Evolutionary conservation across 2,329 filamentous ascomycete species (phyloP), one percentile per base, ranked within the genome.

Genomic region (Neoascochyta sp.): DNA sequence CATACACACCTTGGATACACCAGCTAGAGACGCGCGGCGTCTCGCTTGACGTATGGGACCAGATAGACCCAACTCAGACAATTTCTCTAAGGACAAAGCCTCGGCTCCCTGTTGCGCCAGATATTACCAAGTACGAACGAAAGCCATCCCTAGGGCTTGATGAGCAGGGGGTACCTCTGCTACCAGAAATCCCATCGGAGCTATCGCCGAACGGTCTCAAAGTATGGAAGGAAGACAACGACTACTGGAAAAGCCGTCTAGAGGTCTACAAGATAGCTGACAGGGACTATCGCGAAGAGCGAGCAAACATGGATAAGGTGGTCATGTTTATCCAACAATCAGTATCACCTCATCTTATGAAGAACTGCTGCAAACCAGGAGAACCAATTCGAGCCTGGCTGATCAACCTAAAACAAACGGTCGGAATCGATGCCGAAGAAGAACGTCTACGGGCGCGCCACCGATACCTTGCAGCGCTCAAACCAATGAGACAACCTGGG

Each of bases 291-390:
- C 13, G 13, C 9, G 24, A 25, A 15, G 12, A 25, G 16, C 5
- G 6, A n/a, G 7, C 24, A 25, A 16, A 13, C 13, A 5, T 25
- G 12, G 24, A 25, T 15, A 25, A 25, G 13, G 12, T 25, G 7
- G 24, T 25, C 9, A 13, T 16, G 4, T 13, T 25, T 25, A 15
- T 25, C 6, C 24, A 14, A 15, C 6, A 15, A 6, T 14, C 24
- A 14, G 15, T 25, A 8, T 25, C 24, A 15, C 7, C 24, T 14
- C 24, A 25, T n/a, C 24, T 25, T n/a, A 5, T 15, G 7, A 25
- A 25, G 12, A 25, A 15, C 13, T 25, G 24, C 24, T 25, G 24
- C 24, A 15, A 15, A 9, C 7, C 24, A 15, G 24, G 24, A 8
- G 6, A 16, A 5, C 7, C 24, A 14, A 25, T 25, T 8, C 5